phyloP scores from a whole-genome alignment of 1,284 basidiomycete species.

The Boletus semigastroideus region DNA sequence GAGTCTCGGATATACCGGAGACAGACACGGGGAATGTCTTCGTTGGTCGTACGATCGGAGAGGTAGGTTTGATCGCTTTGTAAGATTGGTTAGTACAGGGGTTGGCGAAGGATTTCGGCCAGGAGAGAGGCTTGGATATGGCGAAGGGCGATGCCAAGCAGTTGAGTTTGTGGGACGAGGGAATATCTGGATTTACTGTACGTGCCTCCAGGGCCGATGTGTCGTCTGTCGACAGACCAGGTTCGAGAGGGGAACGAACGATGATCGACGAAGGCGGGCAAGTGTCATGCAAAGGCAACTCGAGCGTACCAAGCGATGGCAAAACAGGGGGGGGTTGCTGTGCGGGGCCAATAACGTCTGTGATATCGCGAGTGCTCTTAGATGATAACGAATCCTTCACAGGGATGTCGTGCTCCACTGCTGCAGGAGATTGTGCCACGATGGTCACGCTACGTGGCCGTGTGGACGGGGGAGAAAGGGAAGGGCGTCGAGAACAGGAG shows the following conservation, averaged over 20 bases:
- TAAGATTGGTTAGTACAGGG: conserved; percentile 1
- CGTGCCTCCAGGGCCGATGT: background rate
- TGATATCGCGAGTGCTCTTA: conserved; percentile 1
- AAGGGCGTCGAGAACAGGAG: conserved; percentile 17
- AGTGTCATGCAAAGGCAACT: conserved; percentile 11
- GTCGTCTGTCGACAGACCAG: background rate
- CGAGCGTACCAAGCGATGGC: conserved; percentile 14
- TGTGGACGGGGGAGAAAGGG: conserved; percentile 18
- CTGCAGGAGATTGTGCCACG: conserved; percentile 2
- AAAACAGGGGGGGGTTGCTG: conserved; percentile 3
- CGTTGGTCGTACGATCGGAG: background rate
- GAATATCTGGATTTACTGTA: background rate
- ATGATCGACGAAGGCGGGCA: conserved; percentile 24
- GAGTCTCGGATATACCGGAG: background rate
- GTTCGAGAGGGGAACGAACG: conserved; percentile 17
- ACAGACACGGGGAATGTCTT: background rate
- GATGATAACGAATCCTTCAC: background rate
- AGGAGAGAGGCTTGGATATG: conserved; percentile 1
- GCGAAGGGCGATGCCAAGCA: conserved; percentile 18
- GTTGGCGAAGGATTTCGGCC: background rate
- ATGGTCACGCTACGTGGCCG: conserved; percentile 17
- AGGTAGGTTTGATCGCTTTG: conserved; percentile 2
- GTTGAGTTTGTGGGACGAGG: conserved; percentile 7
- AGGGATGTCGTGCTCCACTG: conserved; percentile 3
- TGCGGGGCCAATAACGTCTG: background rate